Evolutionary conservation across 768 basidiomycete genomes (phyloP).

Genomic region (Psilocybe cyanescens): DNA sequence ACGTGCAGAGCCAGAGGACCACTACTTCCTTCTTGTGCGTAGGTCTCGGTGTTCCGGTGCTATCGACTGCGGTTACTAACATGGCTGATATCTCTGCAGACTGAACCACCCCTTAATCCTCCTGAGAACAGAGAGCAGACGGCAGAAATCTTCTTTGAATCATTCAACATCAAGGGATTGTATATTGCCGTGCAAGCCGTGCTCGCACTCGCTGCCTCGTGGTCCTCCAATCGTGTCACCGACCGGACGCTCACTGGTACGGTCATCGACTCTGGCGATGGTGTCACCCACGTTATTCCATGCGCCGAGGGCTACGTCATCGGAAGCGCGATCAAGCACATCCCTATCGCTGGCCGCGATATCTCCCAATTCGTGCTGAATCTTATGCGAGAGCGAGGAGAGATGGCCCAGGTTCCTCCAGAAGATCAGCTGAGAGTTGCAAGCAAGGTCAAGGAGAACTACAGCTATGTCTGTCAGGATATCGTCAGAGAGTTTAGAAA

Average conservation of each 20-base stretch:
- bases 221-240: slow-evolving; percentile 88
- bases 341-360: slow-evolving; percentile 97
- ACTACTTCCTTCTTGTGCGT: slow-evolving; percentile 94
- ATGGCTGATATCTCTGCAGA: slow-evolving; percentile 50
- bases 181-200: slow-evolving; percentile 99
- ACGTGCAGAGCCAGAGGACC: slow-evolving; percentile 97
- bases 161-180: slow-evolving; percentile 97
- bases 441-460: slow-evolving; percentile 95
- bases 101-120: slow-evolving; percentile 97
- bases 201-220: slow-evolving; percentile 95
- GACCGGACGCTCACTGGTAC: slow-evolving; percentile 96
- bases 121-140: slow-evolving; percentile 99
- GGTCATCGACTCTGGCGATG: slow-evolving; percentile 98
- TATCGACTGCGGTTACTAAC: slow-evolving; percentile 4
- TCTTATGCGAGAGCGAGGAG: slow-evolving; percentile 93
- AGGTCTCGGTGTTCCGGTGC: not conserved
- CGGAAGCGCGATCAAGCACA: slow-evolving; percentile 97
- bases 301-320: slow-evolving; percentile 98
- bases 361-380: slow-evolving; percentile 97
- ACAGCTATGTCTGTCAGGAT: slow-evolving; percentile 98
- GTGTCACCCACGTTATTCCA: slow-evolving; percentile 98
- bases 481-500: slow-evolving; percentile 99
- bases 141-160: slow-evolving; percentile 99
- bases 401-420: slow-evolving; percentile 87
- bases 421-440: slow-evolving; percentile 95